These are phyloP conservation scores for Xylariaceae sp. DNA, from an alignment of 2,329 filamentous ascomycete species.

Conservation along the genomic window DNA sequence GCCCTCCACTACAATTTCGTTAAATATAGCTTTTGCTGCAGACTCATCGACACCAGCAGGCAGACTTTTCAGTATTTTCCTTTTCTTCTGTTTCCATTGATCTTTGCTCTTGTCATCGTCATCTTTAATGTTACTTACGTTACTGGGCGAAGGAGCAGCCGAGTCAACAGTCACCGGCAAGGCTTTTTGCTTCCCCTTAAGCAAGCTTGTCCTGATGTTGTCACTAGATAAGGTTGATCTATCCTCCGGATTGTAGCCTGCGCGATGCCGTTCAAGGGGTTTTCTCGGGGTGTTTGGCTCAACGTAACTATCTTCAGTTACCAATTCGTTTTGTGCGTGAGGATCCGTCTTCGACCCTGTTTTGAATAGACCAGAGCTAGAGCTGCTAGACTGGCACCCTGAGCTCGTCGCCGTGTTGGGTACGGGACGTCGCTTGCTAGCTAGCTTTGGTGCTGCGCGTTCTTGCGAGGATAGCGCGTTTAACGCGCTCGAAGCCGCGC, in stretches of 20 bases:
- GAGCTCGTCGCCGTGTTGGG: constrained; percentile 19
- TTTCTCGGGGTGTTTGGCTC: constrained; percentile 29
- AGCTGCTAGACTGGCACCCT: constrained; percentile 18
- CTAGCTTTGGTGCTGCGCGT: constrained; percentile 22
- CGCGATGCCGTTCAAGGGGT: constrained; percentile 14
- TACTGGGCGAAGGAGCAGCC: constrained; percentile 46
- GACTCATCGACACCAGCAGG: constrained; percentile 76
- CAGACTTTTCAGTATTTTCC: constrained; percentile 67
- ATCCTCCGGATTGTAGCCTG: constrained; percentile 18
- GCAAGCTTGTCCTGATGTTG: constrained; percentile 11
- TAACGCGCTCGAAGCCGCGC: constrained; percentile 54
- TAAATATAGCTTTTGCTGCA: constrained; percentile 87
- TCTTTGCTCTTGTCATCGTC: constrained; percentile 40
- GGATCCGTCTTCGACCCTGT: constrained; percentile 8
- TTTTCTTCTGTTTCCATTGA: constrained; percentile 59
- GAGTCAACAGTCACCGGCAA: constrained; percentile 40
- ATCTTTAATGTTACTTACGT: constrained; percentile 36
- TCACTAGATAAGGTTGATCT: constrained; percentile 26
- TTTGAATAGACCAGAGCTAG: constrained; percentile 14
- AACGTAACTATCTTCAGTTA: constrained; percentile 12
- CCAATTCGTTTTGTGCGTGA: constrained; percentile 20
- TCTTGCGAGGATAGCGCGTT: constrained; percentile 36
- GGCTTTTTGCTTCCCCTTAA: constrained; percentile 40
- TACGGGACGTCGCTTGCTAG: constrained; percentile 16
- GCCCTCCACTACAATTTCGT: constrained; percentile 90